Conservation (phyloP, 345 rosid species). For the Nephelium lappaceum region DNA sequence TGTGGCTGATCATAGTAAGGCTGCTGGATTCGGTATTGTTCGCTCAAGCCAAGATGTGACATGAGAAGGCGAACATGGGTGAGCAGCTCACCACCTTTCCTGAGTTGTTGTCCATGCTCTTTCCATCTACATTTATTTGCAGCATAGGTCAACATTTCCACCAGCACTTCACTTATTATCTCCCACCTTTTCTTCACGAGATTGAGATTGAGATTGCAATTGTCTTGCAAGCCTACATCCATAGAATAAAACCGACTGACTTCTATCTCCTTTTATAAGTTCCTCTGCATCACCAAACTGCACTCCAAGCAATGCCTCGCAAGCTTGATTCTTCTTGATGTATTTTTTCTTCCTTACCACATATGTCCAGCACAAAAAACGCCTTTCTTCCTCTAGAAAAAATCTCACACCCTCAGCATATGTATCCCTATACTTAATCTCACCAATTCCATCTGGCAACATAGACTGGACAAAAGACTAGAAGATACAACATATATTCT, state of each 20-base stretch:
- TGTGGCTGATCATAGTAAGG: too few relatives aligned
- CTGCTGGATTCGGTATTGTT: constrained; percentile 13
- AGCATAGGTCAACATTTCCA: constrained; percentile 28
- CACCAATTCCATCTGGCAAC: constrained; percentile 23
- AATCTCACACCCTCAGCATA: constrained; percentile 2
- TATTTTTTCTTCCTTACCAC: neutral
- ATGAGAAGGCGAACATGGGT: constrained; percentile 32
- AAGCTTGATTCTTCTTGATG: neutral
- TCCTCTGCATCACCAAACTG: neutral
- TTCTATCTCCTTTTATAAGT: neutral
- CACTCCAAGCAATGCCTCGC: neutral
- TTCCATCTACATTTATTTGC: constrained; percentile 30
- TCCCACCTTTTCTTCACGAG: constrained; percentile 27
- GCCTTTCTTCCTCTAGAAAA: neutral
- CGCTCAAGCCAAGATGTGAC: constrained; percentile 28
- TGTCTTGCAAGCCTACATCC: constrained; percentile 3
- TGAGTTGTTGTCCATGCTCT: constrained; percentile 27
- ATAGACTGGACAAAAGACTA: constrained; percentile 6
- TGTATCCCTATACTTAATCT: constrained; percentile 19
- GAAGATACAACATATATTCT: constrained; percentile 20
- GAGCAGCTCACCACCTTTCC: constrained; percentile 30
- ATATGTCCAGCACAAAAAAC: neutral
- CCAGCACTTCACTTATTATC: constrained; percentile 25
- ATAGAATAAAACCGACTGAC: constrained; percentile 22
- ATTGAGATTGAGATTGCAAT: too few relatives aligned